Conservation (phyloP, 345 rosid genomes). For the Hirschfeldia incana region DNA sequence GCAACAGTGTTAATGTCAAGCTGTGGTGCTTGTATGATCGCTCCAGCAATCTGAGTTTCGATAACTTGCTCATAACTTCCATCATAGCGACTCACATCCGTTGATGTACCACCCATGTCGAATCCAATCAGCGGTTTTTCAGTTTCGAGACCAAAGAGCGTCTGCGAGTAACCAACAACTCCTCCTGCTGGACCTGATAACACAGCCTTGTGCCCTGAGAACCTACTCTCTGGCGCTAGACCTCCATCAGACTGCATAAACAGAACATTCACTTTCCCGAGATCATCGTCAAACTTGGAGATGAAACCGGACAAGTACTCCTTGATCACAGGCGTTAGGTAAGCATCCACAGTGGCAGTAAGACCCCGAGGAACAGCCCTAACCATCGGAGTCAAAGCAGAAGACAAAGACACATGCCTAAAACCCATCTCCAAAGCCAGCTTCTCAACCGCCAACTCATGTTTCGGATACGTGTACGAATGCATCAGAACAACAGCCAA, state of each 20-base stretch:
- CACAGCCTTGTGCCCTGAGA: constrained; percentile 97
- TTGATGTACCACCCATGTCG: constrained; percentile 99
- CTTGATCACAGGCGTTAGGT: constrained; percentile 88
- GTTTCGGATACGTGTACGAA: constrained; percentile 84
- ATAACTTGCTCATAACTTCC: constrained; percentile 95
- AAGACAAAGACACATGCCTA: constrained; percentile 85
- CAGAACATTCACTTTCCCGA: constrained; percentile 73
- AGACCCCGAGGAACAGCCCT: constrained; percentile 97
- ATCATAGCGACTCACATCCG: constrained; percentile 96
- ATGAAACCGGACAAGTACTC: constrained; percentile 91
- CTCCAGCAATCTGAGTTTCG: constrained; percentile 97
- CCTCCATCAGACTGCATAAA: constrained; percentile 99
- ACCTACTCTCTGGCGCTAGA: constrained; percentile 85
- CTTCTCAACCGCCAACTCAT: constrained; percentile 81
- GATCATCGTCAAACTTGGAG: constrained; percentile 77
- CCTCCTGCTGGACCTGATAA: constrained; percentile 99
- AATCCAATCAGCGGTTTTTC: constrained; percentile 94
- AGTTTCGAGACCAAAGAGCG: constrained; percentile 88
- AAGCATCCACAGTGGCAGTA: constrained; percentile 96
- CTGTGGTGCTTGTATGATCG: constrained; percentile 97
- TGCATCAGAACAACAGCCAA: constrained; percentile 94
- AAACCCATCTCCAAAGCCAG: constrained; percentile 81
- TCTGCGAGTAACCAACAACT: constrained; percentile 95
- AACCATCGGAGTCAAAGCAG: constrained; percentile 94
- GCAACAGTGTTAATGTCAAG: constrained; percentile 97